Evolutionary conservation across 148 eudicot species (phyloP).

Genomic region (Chenopodium berlandieri): DNA sequence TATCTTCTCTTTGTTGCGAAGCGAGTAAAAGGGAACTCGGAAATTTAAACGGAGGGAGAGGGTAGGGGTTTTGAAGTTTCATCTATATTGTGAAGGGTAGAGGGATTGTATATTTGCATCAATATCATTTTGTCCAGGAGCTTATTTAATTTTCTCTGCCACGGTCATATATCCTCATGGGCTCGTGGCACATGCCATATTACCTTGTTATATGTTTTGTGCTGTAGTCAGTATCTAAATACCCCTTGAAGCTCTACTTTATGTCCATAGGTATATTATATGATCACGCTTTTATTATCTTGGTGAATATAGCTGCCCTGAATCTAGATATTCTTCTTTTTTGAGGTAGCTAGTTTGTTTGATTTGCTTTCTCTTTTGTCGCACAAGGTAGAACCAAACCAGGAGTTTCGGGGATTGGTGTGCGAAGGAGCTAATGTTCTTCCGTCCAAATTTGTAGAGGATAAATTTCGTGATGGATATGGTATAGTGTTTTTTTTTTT

Average conservation of each 20-base stretch:
- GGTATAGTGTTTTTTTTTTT: slow-evolving; percentile 34
- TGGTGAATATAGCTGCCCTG: background rate
- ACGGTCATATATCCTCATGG: background rate
- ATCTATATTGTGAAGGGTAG: background rate
- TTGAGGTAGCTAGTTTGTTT: slow-evolving; percentile 13
- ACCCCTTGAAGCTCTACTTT: background rate
- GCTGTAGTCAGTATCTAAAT: background rate
- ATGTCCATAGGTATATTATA: background rate
- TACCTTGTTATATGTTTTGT: background rate
- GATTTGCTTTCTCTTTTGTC: slow-evolving; percentile 32
- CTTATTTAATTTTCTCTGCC: background rate
- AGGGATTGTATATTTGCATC: background rate
- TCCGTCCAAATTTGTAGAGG: slow-evolving; percentile 88
- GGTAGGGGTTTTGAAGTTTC: background rate
- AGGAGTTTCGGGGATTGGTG: slow-evolving; percentile 93
- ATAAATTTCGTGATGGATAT: slow-evolving; percentile 93
- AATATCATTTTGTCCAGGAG: background rate
- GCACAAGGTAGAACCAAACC: slow-evolving; percentile 98
- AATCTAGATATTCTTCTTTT: background rate
- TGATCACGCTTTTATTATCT: background rate
- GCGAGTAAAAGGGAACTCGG: background rate
- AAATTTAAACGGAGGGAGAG: background rate
- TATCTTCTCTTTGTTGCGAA: background rate
- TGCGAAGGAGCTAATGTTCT: slow-evolving; percentile 99
- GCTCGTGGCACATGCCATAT: background rate